Percentiles rank a stretch among this genome's conserved stretches.
Conservation (phyloP, 768 basidiomycete genomes). For the Dioszegia crocea region DNA sequence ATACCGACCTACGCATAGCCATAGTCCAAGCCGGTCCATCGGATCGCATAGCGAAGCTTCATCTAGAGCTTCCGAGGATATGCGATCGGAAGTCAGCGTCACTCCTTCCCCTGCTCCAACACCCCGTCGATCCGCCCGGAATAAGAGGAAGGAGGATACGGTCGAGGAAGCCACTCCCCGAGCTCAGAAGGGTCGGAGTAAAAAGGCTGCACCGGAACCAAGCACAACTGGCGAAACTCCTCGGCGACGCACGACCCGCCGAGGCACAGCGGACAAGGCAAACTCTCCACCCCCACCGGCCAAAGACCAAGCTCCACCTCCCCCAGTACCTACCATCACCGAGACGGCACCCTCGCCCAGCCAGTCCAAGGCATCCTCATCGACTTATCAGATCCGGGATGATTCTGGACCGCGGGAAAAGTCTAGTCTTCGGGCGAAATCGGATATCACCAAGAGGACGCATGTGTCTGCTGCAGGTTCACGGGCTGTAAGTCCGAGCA, state of each 20-base stretch:
- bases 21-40: slow-evolving; percentile 3
- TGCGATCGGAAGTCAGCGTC: slow-evolving; percentile 3
- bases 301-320: slow-evolving; percentile 3
- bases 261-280: slow-evolving; percentile 21
- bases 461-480: slow-evolving; percentile 32
- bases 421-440: slow-evolving; percentile 31
- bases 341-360: slow-evolving; percentile 41
- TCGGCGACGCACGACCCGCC: slow-evolving; percentile 13
- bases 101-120: slow-evolving; percentile 25
- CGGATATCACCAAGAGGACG: slow-evolving; percentile 26
- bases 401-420: slow-evolving; percentile 16
- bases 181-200: slow-evolving; percentile 10
- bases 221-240: slow-evolving; percentile 19
- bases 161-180: slow-evolving; percentile 27
- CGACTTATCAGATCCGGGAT: slow-evolving; percentile 27
- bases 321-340: slow-evolving; percentile 38
- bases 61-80: background rate
- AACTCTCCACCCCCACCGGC: slow-evolving; percentile 23
- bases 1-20: slow-evolving; percentile 6
- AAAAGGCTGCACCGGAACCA: slow-evolving; percentile 21
- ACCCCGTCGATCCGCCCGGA: slow-evolving; percentile 35
- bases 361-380: background rate
- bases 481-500: slow-evolving; percentile 25
- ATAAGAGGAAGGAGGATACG: slow-evolving; percentile 21
- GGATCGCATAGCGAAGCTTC: slow-evolving; percentile 1